Base-by-base conservation (phyloP, 306 rosid genomes). In the Nissolia schottii region DNA sequence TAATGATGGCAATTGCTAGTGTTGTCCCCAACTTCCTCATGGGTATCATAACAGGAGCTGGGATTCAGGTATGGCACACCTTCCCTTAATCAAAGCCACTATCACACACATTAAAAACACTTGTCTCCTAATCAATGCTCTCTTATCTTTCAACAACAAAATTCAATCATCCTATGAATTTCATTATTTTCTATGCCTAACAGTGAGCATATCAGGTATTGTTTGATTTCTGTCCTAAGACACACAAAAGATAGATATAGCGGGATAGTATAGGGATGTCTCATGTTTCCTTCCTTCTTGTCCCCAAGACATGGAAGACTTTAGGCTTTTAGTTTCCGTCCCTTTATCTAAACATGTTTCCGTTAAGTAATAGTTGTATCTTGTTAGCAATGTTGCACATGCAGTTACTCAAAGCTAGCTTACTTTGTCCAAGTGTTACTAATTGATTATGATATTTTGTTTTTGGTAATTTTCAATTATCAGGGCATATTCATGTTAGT, bases 401-500 rank as follows among this genome's bases (percentile, higher is more conserved):
- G 61, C 19, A 55, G 35, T 24, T 19, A 55, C 10, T 24, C 61
- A 14, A 56, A 56, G 37, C 37, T 56, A 6, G 7, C 23, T 41
- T 23, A 23, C 10, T 64, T 64, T 23, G 53, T 4, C 38, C 13
- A 12, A 25, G 16, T 43, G 50, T 25, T 24, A 55, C 28, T 6
- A 43, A 7, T n/a, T n/a, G n/a, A n/a, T 64, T 43, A 43, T 43
- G 16, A n/a, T 43, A 3, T 6, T 62, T 13, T 38, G 2, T 0
- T 12, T 27, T 56, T 71, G n/a, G n/a, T n/a, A n/a, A n/a, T n/a
- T n/a, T n/a, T 45, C 59, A 71, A 77, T 81, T n/a, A 73, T 54
- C 87, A 94, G 99, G 99, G 99, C 22, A 95, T 95, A 61, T 95
- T 95, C 89, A 95, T 95, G 99, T 77, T 95, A 50, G 99, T 95